A percentile compares a stretch with the other conserved stretches of the same genome.
Conservation (phyloP, 331 rosid species). For the Ulmus americana region DNA sequence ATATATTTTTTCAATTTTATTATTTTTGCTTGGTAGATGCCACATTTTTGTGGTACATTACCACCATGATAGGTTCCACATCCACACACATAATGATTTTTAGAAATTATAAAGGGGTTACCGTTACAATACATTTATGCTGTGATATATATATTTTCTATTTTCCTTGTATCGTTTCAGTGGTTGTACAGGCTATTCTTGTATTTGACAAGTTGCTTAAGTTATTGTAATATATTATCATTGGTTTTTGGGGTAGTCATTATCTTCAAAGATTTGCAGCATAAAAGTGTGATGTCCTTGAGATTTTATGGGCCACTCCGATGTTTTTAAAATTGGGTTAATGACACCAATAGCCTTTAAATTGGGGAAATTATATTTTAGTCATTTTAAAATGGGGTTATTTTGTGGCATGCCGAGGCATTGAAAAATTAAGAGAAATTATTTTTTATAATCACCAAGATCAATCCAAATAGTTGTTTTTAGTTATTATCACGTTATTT, state of each 20-base stretch:
- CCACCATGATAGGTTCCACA: constrained; percentile 31
- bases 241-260: not conserved
- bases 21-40: constrained; percentile 18
- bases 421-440: too few relatives aligned
- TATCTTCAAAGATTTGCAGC: not conserved
- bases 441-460: too few relatives aligned
- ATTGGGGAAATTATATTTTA: too few relatives aligned
- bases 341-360: too few relatives aligned
- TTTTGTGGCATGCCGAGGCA: too few relatives aligned
- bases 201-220: constrained; percentile 15
- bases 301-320: not conserved
- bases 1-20: not conserved
- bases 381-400: too few relatives aligned
- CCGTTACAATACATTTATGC: constrained; percentile 24
- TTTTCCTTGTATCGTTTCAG: constrained; percentile 11
- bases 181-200: constrained; percentile 26
- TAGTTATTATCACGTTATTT: too few relatives aligned
- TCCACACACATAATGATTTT: constrained; percentile 19
- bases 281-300: not conserved
- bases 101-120: constrained; percentile 28
- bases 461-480: too few relatives aligned
- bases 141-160: constrained; percentile 10
- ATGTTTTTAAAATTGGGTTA: not conserved
- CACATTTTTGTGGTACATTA: constrained; percentile 24
- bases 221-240: not conserved